Conservation (phyloP, 2,329 filamentous ascomycete genomes). For the Cordyceps fumosorosea region DNA sequence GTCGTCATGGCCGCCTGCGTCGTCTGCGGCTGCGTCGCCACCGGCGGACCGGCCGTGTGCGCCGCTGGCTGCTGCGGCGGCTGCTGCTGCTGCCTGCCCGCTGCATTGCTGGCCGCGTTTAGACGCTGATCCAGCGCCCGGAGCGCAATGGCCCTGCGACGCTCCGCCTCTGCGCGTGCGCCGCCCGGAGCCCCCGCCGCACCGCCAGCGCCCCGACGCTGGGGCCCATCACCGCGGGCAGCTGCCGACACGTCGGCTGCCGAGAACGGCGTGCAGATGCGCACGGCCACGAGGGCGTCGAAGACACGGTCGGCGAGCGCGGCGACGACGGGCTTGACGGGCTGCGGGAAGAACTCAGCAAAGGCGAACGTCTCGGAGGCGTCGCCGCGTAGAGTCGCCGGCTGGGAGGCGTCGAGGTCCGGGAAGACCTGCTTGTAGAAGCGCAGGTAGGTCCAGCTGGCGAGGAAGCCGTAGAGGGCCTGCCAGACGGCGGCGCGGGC, state of each 20-base stretch:
- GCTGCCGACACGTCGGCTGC: conserved; percentile 67
- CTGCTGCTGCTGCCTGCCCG: conserved; percentile 15
- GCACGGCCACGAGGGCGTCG: conserved; percentile 64
- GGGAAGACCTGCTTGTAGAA: conserved; percentile 80
- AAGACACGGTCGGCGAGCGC: conserved; percentile 71
- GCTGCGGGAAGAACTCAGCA: conserved; percentile 87
- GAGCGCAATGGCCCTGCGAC: conserved; percentile 79
- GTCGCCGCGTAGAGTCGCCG: conserved; percentile 68
- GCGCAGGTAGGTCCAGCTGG: conserved; percentile 90
- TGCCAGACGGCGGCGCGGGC: conserved; percentile 73
- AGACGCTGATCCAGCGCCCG: conserved; percentile 89
- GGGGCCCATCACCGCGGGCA: conserved; percentile 56
- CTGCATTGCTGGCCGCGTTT: conserved; percentile 65
- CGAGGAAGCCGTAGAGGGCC: conserved; percentile 72
- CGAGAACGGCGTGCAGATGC: conserved; percentile 79
- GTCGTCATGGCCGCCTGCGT: conserved; percentile 54
- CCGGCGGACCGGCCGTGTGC: conserved; percentile 45
- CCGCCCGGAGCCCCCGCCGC: conserved; percentile 41
- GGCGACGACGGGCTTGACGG: conserved; percentile 70
- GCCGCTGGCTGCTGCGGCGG: conserved; percentile 25
- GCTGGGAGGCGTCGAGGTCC: conserved; percentile 57
- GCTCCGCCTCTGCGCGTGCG: conserved; percentile 84
- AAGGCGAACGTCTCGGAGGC: conserved; percentile 96
- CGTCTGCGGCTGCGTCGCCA: conserved; percentile 50
- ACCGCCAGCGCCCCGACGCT: conserved; percentile 37